Percentiles rank a stretch among this genome's conserved stretches.
Evolutionary conservation across 345 rosid species (phyloP).

Genomic region (Eucalyptus sideroxylon): DNA sequence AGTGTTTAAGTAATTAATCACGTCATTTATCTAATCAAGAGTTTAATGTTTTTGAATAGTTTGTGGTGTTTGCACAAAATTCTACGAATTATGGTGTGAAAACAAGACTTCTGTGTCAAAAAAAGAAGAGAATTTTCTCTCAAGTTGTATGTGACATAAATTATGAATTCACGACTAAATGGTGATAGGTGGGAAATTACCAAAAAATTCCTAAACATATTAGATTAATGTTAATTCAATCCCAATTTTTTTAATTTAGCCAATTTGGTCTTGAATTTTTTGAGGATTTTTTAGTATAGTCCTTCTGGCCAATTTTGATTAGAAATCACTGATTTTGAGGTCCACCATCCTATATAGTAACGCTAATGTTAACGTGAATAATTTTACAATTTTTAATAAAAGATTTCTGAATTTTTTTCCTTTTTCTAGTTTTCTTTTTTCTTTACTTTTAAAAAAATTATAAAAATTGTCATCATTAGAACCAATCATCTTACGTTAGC

Average conservation of each 20-base stretch:
- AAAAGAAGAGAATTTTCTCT: neutral
- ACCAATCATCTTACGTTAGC: accelerated
- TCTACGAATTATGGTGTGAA: neutral
- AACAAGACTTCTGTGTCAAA: neutral
- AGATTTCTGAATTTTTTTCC: no score
- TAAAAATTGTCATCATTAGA: neutral
- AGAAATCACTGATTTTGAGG: neutral
- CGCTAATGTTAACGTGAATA: accelerated
- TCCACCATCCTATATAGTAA: neutral
- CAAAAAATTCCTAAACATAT: neutral
- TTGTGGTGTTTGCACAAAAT: neutral
- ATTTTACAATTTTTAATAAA: neutral
- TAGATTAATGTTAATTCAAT: neutral
- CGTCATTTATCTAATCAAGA: neutral
- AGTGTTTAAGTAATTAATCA: neutral
- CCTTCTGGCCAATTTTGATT: accelerated
- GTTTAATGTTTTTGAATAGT: neutral
- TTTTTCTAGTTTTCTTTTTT: neutral
- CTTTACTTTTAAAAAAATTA: neutral
- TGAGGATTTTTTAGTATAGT: neutral
- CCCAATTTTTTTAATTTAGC: neutral
- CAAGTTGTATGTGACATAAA: neutral
- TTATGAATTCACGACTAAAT: neutral
- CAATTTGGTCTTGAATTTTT: neutral
- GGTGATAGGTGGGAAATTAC: neutral